Percentiles rank a stretch among this genome's conserved stretches.
Evolutionary conservation across 2,329 filamentous ascomycete genomes (phyloP).

Genomic region (Didymosphaeria variabile): DNA sequence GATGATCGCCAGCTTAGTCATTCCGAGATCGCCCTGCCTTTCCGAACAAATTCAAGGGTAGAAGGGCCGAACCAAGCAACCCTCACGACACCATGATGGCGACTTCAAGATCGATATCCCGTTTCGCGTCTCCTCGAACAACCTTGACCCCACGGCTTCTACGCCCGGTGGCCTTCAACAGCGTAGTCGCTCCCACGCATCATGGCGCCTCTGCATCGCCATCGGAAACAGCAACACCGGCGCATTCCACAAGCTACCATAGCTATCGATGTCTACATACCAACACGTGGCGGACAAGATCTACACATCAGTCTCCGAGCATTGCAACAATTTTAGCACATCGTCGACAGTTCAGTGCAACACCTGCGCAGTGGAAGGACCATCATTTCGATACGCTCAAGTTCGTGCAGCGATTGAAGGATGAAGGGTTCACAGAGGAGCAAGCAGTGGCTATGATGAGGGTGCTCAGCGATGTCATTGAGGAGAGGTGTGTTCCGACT

Average conservation of each 20-base stretch:
- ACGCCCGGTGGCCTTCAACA: slow-evolving; percentile 27
- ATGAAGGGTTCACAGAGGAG: slow-evolving; percentile 93
- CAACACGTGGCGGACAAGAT: slow-evolving; percentile 17
- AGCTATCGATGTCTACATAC: slow-evolving; percentile 18
- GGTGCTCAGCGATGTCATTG: slow-evolving; percentile 93
- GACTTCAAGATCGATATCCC: slow-evolving; percentile 42
- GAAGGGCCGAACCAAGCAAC: slow-evolving; percentile 17
- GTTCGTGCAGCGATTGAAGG: slow-evolving; percentile 89
- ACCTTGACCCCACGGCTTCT: slow-evolving; percentile 44
- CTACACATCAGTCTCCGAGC: slow-evolving; percentile 13
- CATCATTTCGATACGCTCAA: slow-evolving; percentile 99
- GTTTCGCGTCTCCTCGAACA: slow-evolving; percentile 49
- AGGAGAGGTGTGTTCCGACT: slow-evolving; percentile 75
- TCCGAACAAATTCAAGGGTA: slow-evolving; percentile 7
- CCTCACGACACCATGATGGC: slow-evolving; percentile 40
- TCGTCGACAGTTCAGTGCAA: slow-evolving; percentile 70
- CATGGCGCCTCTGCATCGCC: slow-evolving; percentile 25
- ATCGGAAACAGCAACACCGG: slow-evolving; percentile 22
- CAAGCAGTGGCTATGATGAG: slow-evolving; percentile 99
- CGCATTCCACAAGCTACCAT: slow-evolving; percentile 19
- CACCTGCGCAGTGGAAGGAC: slow-evolving; percentile 70
- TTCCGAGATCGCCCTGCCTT: slow-evolving; percentile 6
- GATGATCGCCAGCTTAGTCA: slow-evolving; percentile 13
- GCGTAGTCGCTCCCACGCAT: slow-evolving; percentile 26
- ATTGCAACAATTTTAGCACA: slow-evolving; percentile 19